phyloP scores from a whole-genome alignment of 1,284 basidiomycete genomes.

The Vanrija humicola region DNA sequence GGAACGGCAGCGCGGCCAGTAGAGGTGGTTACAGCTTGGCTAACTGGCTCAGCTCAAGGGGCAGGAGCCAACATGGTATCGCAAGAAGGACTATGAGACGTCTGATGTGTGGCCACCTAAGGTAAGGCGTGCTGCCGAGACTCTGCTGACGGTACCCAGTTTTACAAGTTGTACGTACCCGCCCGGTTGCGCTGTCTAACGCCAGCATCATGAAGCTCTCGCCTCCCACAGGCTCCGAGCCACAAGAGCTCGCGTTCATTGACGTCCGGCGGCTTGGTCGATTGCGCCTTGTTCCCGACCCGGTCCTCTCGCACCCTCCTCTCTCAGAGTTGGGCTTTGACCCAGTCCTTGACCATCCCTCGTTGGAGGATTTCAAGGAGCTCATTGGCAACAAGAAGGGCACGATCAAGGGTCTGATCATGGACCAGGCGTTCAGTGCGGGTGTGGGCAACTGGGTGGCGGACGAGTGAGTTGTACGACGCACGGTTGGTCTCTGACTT shows the following conservation, averaged over 20 bases:
- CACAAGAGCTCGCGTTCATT: slow-evolving; percentile 42
- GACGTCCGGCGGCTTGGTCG: slow-evolving; percentile 65
- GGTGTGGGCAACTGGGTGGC: slow-evolving; percentile 84
- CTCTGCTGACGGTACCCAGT: slow-evolving; percentile 16
- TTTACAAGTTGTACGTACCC: slow-evolving; percentile 34
- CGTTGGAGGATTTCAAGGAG: slow-evolving; percentile 57
- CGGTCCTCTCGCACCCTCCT: slow-evolving; percentile 60
- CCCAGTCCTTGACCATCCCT: slow-evolving; percentile 69
- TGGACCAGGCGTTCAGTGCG: slow-evolving; percentile 75
- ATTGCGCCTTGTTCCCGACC: slow-evolving; percentile 61
- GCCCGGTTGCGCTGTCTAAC: not conserved
- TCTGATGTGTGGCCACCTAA: slow-evolving; percentile 73
- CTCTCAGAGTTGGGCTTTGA: slow-evolving; percentile 72
- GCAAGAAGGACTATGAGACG: slow-evolving; percentile 52
- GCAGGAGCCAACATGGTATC: slow-evolving; percentile 61
- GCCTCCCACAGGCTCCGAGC: slow-evolving; percentile 25
- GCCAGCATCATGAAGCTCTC: slow-evolving; percentile 50
- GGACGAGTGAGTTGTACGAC: slow-evolving; percentile 50
- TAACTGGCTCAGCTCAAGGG: slow-evolving; percentile 58
- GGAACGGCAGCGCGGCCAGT: not conserved
- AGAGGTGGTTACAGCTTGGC: too few species aligned
- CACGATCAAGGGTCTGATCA: slow-evolving; percentile 71
- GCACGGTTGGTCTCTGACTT: not conserved
- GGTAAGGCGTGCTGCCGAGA: slow-evolving; percentile 45
- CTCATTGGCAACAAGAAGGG: slow-evolving; percentile 60